Percentiles rank a stretch among this genome's conserved stretches.
Conservation (phyloP, 495 filamentous ascomycete species). For the Aspergillus incahuasiensis region DNA sequence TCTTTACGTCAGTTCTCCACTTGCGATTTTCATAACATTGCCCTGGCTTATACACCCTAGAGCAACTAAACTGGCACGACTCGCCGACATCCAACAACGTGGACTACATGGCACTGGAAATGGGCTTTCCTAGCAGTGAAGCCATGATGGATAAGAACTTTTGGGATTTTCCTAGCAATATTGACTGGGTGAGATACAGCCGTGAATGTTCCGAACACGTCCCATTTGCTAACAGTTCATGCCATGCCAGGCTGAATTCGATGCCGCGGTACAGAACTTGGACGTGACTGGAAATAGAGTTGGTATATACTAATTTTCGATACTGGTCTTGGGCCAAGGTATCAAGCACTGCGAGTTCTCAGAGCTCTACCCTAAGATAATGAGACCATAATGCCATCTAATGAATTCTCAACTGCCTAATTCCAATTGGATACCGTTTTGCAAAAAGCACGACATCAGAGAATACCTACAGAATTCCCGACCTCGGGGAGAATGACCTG, state of each 20-base stretch:
- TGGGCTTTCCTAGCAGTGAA: background rate
- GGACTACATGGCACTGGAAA: background rate
- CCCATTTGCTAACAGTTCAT: background rate
- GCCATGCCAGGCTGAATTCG: background rate
- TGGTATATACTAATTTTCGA: background rate
- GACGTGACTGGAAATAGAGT: background rate
- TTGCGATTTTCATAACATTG: background rate
- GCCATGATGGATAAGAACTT: background rate
- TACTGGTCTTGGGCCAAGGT: too few relatives aligned
- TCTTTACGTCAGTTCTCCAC: background rate
- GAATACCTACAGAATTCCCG: too few relatives aligned
- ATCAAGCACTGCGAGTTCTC: too few relatives aligned
- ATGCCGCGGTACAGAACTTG: slow-evolving; percentile 1
- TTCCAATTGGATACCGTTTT: too few relatives aligned
- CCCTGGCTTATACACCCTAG: background rate
- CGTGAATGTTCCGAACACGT: background rate
- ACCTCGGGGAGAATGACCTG: too few relatives aligned
- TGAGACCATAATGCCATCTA: too few relatives aligned
- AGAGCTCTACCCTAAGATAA: too few relatives aligned
- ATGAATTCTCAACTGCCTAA: too few relatives aligned
- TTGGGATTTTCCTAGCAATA: background rate
- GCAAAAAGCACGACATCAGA: too few relatives aligned
- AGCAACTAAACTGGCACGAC: background rate
- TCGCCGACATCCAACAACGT: background rate
- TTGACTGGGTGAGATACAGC: background rate